phyloP scores from a whole-genome alignment of 176 grass and related monocot species.

The Rhynchospora pubera region DNA sequence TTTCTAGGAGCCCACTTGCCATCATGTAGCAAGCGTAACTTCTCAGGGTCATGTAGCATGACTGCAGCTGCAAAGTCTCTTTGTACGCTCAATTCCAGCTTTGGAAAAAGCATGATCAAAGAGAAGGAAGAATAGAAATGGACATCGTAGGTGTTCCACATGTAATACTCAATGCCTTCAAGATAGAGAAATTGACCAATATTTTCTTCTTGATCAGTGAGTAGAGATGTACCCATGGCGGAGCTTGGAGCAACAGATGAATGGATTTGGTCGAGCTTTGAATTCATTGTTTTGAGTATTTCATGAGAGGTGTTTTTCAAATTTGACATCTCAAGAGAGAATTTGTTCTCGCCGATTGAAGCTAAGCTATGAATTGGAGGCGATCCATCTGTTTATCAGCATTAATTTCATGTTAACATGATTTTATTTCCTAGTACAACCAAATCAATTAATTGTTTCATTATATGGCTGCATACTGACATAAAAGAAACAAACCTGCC shows the following conservation, averaged over 20 bases:
- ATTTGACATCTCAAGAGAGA: constrained; percentile 75
- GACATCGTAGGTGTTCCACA: constrained; percentile 98
- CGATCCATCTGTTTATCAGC: constrained; percentile 56
- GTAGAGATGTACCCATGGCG: constrained; percentile 69
- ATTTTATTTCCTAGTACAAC: neutral
- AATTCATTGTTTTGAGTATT: constrained; percentile 81
- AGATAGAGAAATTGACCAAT: constrained; percentile 99
- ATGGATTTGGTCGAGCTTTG: constrained; percentile 60
- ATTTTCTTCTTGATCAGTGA: constrained; percentile 76
- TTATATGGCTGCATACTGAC: neutral
- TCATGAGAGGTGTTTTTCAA: constrained; percentile 49
- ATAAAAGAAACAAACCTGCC: neutral
- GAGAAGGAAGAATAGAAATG: constrained; percentile 95
- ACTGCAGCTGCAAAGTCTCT: constrained; percentile 92
- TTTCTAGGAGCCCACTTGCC: constrained; percentile 81
- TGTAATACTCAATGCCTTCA: constrained; percentile 92
- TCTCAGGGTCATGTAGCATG: constrained; percentile 95
- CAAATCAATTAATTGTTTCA: neutral
- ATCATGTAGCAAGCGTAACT: constrained; percentile 56
- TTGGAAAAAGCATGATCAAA: constrained; percentile 79
- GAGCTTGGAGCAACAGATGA: constrained; percentile 60
- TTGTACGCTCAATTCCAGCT: constrained; percentile 82
- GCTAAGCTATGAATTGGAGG: constrained; percentile 84
- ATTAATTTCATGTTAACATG: constrained; percentile 8
- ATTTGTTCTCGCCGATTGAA: constrained; percentile 64